These are phyloP conservation scores for Chernovozyma sophiae-reginae DNA, from an alignment of 1,139 yeast species.

Conservation along the genomic window DNA sequence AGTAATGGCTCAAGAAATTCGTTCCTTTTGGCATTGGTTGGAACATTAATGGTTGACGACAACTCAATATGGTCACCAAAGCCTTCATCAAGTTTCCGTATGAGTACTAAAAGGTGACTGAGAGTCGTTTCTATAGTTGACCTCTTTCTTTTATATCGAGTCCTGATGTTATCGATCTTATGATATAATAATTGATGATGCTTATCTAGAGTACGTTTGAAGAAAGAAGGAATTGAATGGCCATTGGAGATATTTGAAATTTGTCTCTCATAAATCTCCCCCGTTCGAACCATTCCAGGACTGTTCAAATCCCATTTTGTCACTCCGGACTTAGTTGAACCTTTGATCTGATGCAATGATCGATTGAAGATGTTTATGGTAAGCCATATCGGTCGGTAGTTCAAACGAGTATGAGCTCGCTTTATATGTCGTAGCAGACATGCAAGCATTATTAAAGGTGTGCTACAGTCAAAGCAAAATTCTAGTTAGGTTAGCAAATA, in stretches of 20 bases:
- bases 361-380: too few species aligned
- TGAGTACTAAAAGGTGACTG: conserved; percentile 23
- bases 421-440: neutral
- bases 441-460: neutral
- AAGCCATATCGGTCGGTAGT: neutral
- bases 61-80: conserved; percentile 4
- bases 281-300: too few species aligned
- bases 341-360: too few species aligned
- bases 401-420: neutral
- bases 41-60: neutral
- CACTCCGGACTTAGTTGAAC: too few species aligned
- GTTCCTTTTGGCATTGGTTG: conserved; percentile 2
- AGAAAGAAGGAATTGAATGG: too few species aligned
- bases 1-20: conserved; percentile 6
- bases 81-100: conserved; percentile 14
- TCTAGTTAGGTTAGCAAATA: too few species aligned
- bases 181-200: conserved; percentile 22
- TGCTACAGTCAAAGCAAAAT: too few species aligned
- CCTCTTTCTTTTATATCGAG: conserved; percentile 13
- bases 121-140: conserved; percentile 22
- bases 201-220: conserved; percentile 18
- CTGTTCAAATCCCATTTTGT: too few species aligned
- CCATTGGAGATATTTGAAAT: too few species aligned
- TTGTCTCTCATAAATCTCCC: too few species aligned
- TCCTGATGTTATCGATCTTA: conserved; percentile 16